phyloP scores from a whole-genome alignment of 2,329 filamentous ascomycete species.

The Stachybotrys chlorohalonatus region DNA sequence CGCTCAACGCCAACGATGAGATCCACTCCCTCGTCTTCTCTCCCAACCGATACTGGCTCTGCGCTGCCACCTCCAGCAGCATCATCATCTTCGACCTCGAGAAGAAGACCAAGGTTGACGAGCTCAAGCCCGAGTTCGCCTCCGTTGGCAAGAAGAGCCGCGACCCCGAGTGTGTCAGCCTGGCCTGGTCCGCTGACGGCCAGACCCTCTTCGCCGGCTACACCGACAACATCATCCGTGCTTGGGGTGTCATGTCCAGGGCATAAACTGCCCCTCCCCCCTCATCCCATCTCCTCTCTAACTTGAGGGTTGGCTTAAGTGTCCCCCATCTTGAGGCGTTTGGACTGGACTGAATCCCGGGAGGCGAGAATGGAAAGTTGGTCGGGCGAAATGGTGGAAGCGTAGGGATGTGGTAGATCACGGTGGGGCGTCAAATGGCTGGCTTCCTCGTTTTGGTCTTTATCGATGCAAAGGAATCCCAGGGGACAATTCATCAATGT shows the following conservation, averaged over 20 bases:
- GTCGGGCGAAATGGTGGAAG: not conserved
- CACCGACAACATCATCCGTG: constrained; percentile 98
- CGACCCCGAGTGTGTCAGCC: constrained; percentile 93
- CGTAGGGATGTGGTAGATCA: constrained; percentile 27
- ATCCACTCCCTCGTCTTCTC: constrained; percentile 99
- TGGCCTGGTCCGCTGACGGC: constrained; percentile 97
- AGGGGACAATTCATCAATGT: constrained; percentile 21
- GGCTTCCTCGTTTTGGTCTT: constrained; percentile 36
- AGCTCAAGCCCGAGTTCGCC: constrained; percentile 98
- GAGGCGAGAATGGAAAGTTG: not conserved
- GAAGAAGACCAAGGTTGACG: constrained; percentile 99
- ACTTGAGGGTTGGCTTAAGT: constrained; percentile 9
- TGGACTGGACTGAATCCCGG: not conserved
- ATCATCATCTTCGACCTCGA: constrained; percentile 99
- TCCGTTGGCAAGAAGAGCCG: constrained; percentile 98
- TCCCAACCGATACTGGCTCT: constrained; percentile 99
- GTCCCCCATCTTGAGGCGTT: not conserved
- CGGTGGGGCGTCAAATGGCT: constrained; percentile 36
- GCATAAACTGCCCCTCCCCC: constrained; percentile 44
- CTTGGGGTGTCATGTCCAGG: constrained; percentile 95
- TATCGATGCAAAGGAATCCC: constrained; percentile 28
- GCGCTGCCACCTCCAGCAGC: constrained; percentile 90
- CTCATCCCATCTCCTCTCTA: not conserved
- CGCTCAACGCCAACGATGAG: constrained; percentile 97
- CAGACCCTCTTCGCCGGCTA: constrained; percentile 99